phyloP scores from a whole-genome alignment of 2,329 filamentous ascomycete genomes.

The Sclerotinia borealis region DNA sequence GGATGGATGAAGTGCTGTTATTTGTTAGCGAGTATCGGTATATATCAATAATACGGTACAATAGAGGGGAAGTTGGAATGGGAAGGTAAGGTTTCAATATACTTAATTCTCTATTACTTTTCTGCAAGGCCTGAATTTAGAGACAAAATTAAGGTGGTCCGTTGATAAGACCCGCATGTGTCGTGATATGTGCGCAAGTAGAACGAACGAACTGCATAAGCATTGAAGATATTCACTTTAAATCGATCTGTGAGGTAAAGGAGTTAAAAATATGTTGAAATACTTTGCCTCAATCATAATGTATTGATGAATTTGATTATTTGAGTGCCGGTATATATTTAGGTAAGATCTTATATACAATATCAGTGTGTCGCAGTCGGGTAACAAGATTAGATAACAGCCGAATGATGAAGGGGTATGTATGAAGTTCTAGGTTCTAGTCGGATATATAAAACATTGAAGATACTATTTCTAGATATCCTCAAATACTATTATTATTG shows the following conservation, averaged over 20 bases:
- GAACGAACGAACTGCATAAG: background rate
- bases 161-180: constrained; percentile 8
- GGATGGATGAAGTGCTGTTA: background rate
- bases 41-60: background rate
- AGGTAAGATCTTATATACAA: too few relatives aligned
- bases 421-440: too few relatives aligned
- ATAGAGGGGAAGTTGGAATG: background rate
- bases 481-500: too few relatives aligned
- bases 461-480: too few relatives aligned
- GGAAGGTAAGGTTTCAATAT: background rate
- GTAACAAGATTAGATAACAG: background rate
- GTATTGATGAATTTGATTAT: background rate
- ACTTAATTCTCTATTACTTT: background rate
- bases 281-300: too few relatives aligned
- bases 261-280: background rate
- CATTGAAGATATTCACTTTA: background rate
- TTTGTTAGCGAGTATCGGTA: background rate
- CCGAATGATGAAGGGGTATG: background rate
- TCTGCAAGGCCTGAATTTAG: background rate
- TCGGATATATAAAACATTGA: too few relatives aligned
- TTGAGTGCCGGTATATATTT: background rate
- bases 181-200: background rate
- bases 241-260: background rate
- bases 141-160: background rate
- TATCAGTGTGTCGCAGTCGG: background rate